Percentiles rank a stretch among this genome's conserved stretches.
Conservation (phyloP, 495 filamentous ascomycete species). For the Staphylotrichum longicolle region DNA sequence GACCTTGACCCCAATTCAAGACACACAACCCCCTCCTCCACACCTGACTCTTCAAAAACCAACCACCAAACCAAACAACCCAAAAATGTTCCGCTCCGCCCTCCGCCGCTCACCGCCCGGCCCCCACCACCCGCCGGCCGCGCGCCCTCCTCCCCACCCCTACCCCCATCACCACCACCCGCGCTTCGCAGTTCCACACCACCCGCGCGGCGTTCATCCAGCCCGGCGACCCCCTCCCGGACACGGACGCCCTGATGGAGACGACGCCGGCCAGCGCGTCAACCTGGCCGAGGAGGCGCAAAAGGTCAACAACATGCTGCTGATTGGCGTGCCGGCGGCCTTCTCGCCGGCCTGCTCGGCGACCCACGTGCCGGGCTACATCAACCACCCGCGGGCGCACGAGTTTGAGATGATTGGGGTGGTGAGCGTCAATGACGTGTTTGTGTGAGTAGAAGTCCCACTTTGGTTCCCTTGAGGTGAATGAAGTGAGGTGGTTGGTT, state of each 20-base stretch:
- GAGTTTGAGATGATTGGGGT: slow-evolving; percentile 79
- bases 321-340: slow-evolving; percentile 83
- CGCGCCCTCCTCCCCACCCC: neutral
- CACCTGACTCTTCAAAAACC: neutral
- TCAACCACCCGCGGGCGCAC: slow-evolving; percentile 69
- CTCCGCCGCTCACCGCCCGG: slow-evolving; percentile 4
- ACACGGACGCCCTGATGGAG: slow-evolving; percentile 61
- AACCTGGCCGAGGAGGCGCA: slow-evolving; percentile 74
- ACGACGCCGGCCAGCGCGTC: slow-evolving; percentile 71
- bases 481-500: neutral
- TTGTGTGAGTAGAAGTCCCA: slow-evolving; percentile 64
- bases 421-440: slow-evolving; percentile 90
- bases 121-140: neutral
- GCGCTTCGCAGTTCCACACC: slow-evolving; percentile 49
- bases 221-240: slow-evolving; percentile 61
- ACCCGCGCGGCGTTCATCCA: slow-evolving; percentile 51
- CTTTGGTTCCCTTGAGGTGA: neutral
- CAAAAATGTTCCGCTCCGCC: slow-evolving; percentile 8
- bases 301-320: slow-evolving; percentile 66
- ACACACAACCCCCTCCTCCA: too few species aligned
- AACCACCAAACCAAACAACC: neutral
- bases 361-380: slow-evolving; percentile 77
- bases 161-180: neutral
- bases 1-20: too few species aligned
- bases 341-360: slow-evolving; percentile 80